Evolutionary conservation across 2,329 filamentous ascomycete genomes (phyloP).

Genomic region (Xylariaceae sp.): DNA sequence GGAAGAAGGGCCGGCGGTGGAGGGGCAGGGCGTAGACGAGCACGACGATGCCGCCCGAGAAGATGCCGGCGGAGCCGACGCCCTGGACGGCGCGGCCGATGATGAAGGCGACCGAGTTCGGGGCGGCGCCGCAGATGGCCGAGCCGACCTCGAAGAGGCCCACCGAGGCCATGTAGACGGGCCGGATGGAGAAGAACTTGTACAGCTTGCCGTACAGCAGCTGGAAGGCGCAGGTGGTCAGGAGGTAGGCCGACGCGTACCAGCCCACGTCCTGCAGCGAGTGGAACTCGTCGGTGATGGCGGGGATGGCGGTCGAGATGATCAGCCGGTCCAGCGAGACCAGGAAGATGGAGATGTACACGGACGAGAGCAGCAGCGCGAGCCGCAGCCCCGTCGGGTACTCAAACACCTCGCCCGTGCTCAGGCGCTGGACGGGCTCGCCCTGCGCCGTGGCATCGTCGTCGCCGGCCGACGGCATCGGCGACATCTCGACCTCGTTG

Average conservation of each 20-base stretch:
- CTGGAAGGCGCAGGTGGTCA: constrained; percentile 31
- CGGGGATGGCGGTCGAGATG: constrained; percentile 31
- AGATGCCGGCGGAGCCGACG: constrained; percentile 30
- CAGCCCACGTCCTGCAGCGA: constrained; percentile 31
- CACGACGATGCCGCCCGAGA: constrained; percentile 27
- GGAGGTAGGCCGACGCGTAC: constrained; percentile 31
- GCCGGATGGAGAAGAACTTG: constrained; percentile 29
- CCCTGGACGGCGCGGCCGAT: constrained; percentile 33
- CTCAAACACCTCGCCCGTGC: constrained; percentile 13
- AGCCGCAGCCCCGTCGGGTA: constrained; percentile 28
- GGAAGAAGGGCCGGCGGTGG: constrained; percentile 25
- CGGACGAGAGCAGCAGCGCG: constrained; percentile 24
- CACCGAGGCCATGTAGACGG: constrained; percentile 24
- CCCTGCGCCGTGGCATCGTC: no score
- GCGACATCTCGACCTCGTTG: background rate
- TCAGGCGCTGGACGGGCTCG: constrained; percentile 2
- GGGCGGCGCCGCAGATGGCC: constrained; percentile 32
- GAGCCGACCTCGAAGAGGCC: constrained; percentile 31
- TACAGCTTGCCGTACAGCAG: constrained; percentile 33
- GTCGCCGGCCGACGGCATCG: no score
- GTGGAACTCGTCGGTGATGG: constrained; percentile 31
- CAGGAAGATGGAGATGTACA: constrained; percentile 31
- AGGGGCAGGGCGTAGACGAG: constrained; percentile 28
- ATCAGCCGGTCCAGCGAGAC: constrained; percentile 31
- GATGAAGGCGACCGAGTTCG: constrained; percentile 32